These are phyloP conservation scores for Agarophyton chilense DNA, from an alignment of 23 red algal genomes.

Conservation along the genomic window DNA sequence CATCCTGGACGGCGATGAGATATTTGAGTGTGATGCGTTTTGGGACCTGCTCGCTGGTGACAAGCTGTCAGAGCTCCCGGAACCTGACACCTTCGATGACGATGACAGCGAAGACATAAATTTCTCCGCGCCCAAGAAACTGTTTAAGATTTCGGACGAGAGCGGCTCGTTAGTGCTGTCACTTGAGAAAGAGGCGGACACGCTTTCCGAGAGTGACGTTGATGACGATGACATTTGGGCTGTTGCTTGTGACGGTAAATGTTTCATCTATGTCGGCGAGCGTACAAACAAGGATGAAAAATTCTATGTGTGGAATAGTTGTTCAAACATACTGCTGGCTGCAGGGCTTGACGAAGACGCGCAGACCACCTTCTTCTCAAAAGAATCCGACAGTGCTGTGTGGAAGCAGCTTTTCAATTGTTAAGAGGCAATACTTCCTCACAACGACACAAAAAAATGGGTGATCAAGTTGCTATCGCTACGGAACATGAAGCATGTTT, in stretches of 20 bases:
- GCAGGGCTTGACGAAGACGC: conserved; percentile 33
- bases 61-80: conserved; percentile 47
- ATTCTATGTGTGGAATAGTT: conserved; percentile 60
- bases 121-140: conserved; percentile 5
- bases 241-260: conserved; percentile 21
- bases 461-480: no score
- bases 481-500: no score
- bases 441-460: no score
- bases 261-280: conserved; percentile 57
- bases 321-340: conserved; percentile 29
- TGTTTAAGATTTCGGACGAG: conserved; percentile 62
- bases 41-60: conserved; percentile 68
- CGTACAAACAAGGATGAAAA: conserved; percentile 38
- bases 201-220: conserved; percentile 38
- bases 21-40: conserved; percentile 38
- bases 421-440: no score
- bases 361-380: conserved; percentile 45
- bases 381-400: background rate
- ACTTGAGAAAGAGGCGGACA: conserved; percentile 43
- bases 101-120: conserved; percentile 39
- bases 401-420: conserved; percentile 49
- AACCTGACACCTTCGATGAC: conserved; percentile 6
- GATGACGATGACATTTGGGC: conserved; percentile 64
- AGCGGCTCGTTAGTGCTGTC: conserved; percentile 41
- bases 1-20: conserved; percentile 68